Conservation (phyloP, 768 basidiomycete genomes). For the Cystofilobasidium capitatum region DNA sequence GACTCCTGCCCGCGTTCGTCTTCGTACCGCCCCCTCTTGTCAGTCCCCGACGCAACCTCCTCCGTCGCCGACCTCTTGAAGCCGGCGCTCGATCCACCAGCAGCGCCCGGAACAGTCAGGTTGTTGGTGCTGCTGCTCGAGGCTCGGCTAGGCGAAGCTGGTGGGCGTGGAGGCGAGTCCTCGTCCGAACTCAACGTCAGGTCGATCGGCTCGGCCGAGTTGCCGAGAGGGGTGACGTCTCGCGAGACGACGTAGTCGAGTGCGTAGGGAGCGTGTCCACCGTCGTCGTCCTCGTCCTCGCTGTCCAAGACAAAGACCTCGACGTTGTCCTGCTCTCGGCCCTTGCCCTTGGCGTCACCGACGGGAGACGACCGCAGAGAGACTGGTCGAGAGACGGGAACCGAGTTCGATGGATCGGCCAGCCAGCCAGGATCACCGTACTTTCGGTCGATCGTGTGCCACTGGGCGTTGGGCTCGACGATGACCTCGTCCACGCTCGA, state of each 20-base stretch:
- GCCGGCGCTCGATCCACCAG: conserved; percentile 32
- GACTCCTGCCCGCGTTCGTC: not conserved
- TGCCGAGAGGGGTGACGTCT: conserved; percentile 28
- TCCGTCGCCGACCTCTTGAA: conserved; percentile 43
- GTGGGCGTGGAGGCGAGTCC: conserved; percentile 45
- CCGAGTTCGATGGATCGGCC: not conserved
- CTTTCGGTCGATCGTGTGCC: conserved; percentile 86
- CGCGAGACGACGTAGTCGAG: not conserved
- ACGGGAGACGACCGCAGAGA: conserved; percentile 13
- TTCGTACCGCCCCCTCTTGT: conserved; percentile 58
- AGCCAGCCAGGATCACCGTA: conserved; percentile 67
- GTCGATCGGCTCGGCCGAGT: conserved; percentile 51
- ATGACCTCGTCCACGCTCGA: conserved; percentile 83
- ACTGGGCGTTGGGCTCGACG: conserved; percentile 87
- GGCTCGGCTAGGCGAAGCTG: not conserved
- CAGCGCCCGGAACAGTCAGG: conserved; percentile 38
- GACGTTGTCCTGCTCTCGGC: conserved; percentile 8
- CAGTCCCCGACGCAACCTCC: conserved; percentile 50
- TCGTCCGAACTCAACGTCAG: conserved; percentile 52
- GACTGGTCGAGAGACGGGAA: not conserved
- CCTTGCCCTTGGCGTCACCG: conserved; percentile 12
- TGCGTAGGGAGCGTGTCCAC: not conserved
- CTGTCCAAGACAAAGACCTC: conserved; percentile 19
- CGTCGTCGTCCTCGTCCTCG: conserved; percentile 23
- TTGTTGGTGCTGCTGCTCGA: conserved; percentile 40